Base-by-base conservation (phyloP, 352 stramenopile species). In the Phytophthora pini region DNA sequence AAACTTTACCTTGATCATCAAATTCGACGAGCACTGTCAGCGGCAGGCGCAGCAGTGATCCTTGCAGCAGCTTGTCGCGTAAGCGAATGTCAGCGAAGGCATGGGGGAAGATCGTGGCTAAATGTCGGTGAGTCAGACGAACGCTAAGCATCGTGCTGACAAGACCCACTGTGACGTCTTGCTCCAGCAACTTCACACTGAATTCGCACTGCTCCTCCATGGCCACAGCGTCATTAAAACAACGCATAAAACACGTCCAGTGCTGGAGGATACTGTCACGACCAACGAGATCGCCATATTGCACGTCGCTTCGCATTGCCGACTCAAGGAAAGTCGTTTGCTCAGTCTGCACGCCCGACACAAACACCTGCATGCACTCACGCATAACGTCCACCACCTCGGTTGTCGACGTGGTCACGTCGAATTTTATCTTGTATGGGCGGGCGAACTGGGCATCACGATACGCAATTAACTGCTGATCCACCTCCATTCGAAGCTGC, bases 1-100 rank as follows among this genome's bases (percentile, higher is more conserved):
- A 49, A 4, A 76, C 36, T 48, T 72, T 69, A n/a, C 68, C 68
- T 46, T 65, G 68, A 7, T 64, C 56, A 15, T 76, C 62, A 27
- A 76, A 76, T 17, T 76, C 56, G 45, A 76, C 69, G 13, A 62
- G 32, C 8, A 47, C 40, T 36, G 34, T 44, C 62, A 69, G 59
- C 24, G 62, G 68, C 29, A 76, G 40, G 17, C 22, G 34, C 22
- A 76, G 0, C 4, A 27, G 47, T 10, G 62, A 13, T 12, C n/a
- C 40, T 31, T 63, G 50, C 12, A 72, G 36, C 15, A 76, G 22
- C n/a, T 53, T 65, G n/a, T 63, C 36, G 20, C 57, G 56, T 36
- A 76, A 38, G 20, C 40, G 32, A 11, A 4, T 26, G 31, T 58
- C 39, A 4, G 41, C 5, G 9, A 63, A 6, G 11, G 47, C 48